A percentile compares a stretch with the other conserved stretches of the same genome.
Conservation (phyloP, 164 flowering plant species). For the Tetrastigma voinierianum region DNA sequence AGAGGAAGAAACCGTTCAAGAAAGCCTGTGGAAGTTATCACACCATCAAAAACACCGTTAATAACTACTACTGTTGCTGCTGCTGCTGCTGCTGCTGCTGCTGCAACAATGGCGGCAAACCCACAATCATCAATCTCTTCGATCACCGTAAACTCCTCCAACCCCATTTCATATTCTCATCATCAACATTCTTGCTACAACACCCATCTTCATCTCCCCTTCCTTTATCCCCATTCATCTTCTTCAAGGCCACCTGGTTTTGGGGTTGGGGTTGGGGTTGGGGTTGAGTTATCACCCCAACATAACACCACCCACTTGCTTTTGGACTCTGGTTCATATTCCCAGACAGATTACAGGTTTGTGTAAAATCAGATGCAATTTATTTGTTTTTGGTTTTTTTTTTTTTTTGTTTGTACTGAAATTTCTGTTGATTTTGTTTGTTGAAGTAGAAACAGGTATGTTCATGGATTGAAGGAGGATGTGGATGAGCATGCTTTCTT, state of each 20-base stretch:
- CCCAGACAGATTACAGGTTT: slow-evolving; percentile 51
- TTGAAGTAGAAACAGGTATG: slow-evolving; percentile 34
- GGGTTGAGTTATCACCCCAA: slow-evolving; percentile 20
- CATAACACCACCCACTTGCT: slow-evolving; percentile 28
- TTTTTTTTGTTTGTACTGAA: background rate
- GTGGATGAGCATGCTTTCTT: slow-evolving; percentile 55
- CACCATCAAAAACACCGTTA: slow-evolving; percentile 10
- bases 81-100: too few relatives aligned
- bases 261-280: slow-evolving; percentile 3
- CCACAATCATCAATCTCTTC: slow-evolving; percentile 22
- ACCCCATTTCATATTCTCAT: slow-evolving; percentile 14
- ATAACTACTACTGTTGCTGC: background rate
- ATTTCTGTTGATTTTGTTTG: background rate
- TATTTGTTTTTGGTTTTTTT: background rate
- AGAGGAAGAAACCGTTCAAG: slow-evolving; percentile 96
- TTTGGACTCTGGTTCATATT: slow-evolving; percentile 34
- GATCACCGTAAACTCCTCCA: slow-evolving; percentile 13
- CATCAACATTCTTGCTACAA: slow-evolving; percentile 18
- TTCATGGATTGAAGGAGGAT: slow-evolving; percentile 43
- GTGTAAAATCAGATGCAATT: background rate
- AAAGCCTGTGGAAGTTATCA: slow-evolving; percentile 85
- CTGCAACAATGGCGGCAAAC: slow-evolving; percentile 5
- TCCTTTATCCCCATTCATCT: slow-evolving; percentile 25
- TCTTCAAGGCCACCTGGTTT: slow-evolving; percentile 35
- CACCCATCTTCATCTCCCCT: slow-evolving; percentile 19